Conservation (phyloP, 2,329 filamentous ascomycete species). For the Nemania sp. region DNA sequence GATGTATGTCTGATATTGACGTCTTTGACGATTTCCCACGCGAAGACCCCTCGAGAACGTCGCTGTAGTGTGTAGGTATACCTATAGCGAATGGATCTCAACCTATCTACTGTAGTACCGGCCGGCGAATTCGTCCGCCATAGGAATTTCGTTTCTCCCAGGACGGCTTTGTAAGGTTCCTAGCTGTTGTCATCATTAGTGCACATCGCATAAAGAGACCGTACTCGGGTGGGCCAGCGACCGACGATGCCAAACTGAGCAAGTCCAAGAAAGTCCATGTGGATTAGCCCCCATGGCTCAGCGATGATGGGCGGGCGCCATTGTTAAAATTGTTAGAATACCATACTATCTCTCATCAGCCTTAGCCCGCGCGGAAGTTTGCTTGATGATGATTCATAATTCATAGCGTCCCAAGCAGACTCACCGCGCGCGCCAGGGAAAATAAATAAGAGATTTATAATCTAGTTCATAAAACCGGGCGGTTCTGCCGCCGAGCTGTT, state of each 20-base stretch:
- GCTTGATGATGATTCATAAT: neutral
- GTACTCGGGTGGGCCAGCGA: neutral
- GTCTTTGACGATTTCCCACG: no score
- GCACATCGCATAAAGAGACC: neutral
- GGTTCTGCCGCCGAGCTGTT: no score
- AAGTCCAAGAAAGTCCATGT: conserved; percentile 3
- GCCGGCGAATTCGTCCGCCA: no score
- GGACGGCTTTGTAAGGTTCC: neutral
- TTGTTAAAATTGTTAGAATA: neutral
- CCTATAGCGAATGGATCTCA: no score
- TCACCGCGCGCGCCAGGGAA: no score
- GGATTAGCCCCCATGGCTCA: conserved; percentile 6
- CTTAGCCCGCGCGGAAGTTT: neutral
- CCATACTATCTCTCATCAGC: neutral
- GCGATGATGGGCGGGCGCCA: conserved; percentile 6
- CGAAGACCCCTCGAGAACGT: no score
- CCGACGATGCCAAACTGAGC: conserved; percentile 8
- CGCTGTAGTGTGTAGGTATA: no score
- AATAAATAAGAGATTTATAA: no score
- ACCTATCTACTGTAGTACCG: no score
- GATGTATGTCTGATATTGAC: no score
- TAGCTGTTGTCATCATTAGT: conserved; percentile 22
- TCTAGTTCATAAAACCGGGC: no score
- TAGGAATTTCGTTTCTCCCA: no score
- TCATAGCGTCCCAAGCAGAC: neutral